Base-by-base conservation (phyloP, 2,329 filamentous ascomycete species). In the Pseudocercospora fijiensis region DNA sequence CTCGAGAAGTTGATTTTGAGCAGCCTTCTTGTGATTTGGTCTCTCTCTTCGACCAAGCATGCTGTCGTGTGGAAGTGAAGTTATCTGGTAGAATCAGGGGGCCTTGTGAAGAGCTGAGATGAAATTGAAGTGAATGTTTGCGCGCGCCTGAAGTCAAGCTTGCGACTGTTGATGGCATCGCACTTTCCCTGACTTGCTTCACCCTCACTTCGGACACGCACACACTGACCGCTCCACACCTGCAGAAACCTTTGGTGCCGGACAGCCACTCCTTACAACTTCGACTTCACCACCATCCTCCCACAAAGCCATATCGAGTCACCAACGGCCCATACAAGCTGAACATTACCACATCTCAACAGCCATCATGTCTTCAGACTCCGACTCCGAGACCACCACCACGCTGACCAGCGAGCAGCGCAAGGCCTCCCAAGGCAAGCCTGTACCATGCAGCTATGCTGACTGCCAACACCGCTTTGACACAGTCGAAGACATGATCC, bases 381-480 rank as follows among this genome's bases (percentile, higher is more conserved):
- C n/a, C 20, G 45, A 26, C 16, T 27, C 51, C 22, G 51, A 26
- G 1, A 27, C 26, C 9, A 18, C 22, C 26, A 30, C 51, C 4
- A 30, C 22, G 51, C 4, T 30, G 27, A 30, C 51, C 51, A 20
- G 20, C 51, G 20, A 28, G 26, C 22, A n/a, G 27, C 51, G 51
- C 3, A 53, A 27, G 51, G 26, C 51, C 26, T 8, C 5, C n/a
- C 26, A 27, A 53, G 51, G 28, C 7, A 53, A 27, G 51, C 51
- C 51, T 18, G 55, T 77, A 65, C 69, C 72, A 26, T 75, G 80
- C 65, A 73, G 66, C 18, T 85, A 83, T 74, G 80, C 79, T 2
- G 71, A 77, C 57, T 87, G 85, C 75, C 65, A 70, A 22, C 71
- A 75, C 43, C 74, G 70, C 18, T 87, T 87, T 72, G 66, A 75